These are phyloP conservation scores for Moesziomyces sp. DNA, from an alignment of 1,284 basidiomycete genomes.

Conservation along the genomic window DNA sequence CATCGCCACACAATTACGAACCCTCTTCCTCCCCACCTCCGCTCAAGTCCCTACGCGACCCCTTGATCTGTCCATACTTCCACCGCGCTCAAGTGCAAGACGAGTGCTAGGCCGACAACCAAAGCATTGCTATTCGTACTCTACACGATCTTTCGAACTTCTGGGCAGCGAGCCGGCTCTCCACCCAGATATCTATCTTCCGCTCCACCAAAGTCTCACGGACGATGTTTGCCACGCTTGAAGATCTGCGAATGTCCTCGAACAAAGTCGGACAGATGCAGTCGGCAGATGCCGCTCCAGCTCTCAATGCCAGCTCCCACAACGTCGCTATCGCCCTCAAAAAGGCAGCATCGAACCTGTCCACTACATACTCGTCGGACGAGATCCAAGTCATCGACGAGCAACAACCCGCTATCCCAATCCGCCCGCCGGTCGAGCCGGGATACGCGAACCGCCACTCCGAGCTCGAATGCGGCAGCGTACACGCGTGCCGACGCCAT, in stretches of 20 bases:
- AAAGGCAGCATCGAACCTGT: background rate
- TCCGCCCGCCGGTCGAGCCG: constrained; percentile 6
- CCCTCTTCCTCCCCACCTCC: background rate
- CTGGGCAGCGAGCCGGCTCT: no score
- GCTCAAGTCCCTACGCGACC: background rate
- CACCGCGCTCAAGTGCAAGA: no score
- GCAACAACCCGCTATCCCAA: constrained; percentile 30
- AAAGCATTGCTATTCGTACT: no score
- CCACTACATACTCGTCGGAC: constrained; percentile 14
- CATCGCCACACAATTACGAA: constrained; percentile 6
- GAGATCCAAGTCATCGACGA: constrained; percentile 43
- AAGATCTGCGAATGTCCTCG: constrained; percentile 13
- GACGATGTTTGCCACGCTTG: constrained; percentile 24
- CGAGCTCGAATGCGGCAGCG: constrained; percentile 36
- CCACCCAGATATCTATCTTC: background rate
- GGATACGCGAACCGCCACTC: constrained; percentile 21
- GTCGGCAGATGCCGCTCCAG: background rate
- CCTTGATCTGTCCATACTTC: no score
- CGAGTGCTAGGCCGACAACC: no score
- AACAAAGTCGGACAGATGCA: background rate
- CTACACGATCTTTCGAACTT: no score
- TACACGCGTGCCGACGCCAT: constrained; percentile 16
- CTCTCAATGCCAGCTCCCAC: background rate
- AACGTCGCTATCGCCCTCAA: background rate
- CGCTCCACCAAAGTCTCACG: background rate